Base-by-base conservation (phyloP, 768 basidiomycete genomes). In the Auricularia sp. region DNA sequence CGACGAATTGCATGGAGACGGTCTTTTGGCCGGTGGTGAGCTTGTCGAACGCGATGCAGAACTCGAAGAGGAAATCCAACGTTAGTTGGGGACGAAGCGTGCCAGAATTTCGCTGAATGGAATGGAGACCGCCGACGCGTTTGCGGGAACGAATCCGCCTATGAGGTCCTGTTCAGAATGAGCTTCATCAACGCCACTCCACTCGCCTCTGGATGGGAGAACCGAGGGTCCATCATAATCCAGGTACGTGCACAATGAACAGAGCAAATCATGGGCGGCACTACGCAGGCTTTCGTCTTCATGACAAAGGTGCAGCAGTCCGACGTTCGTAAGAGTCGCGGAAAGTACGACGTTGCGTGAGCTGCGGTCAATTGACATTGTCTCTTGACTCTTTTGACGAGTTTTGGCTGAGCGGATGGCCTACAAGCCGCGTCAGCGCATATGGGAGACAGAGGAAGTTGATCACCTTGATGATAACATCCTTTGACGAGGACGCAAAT, bases 1-100 rank as follows among this genome's bases (percentile, higher is more conserved):
- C 85, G 80, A 96, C 81, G 71, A 93, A 94, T 66, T 89, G 85
- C 24, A 95, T 73, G 70, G 87, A 92, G 66, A 81, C 83, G 47
- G 90, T 84, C 45, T 87, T 85, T 61, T 89, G 87, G 1, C 76
- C 71, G 2, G 75, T 70, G 29, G 72, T 71, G 13, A 77, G 74
- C 68, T 77, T 79, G 75, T 80, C 70, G 76, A 72, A 67, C 66
- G 72, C 80, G 79, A 77, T 81, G 37, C 84, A 84, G 35, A 94
- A 90, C 74, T 94, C 94, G n/a, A 86, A 84, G 63, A 95, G 78
- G 75, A 96, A 92, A 74, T 96, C 94, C 18, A 96, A 77, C 0
- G 93, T 94, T 37, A 96, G 77, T 39, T 90, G 84, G 11, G 92
- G n/a, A 83, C 84, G 69, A 86, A 87, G 2, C 78, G 79, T 2